Evolutionary conservation across 306 rosid species (phyloP), one percentile per base, ranked within the genome.

Genomic region (Dryas octopetala): DNA sequence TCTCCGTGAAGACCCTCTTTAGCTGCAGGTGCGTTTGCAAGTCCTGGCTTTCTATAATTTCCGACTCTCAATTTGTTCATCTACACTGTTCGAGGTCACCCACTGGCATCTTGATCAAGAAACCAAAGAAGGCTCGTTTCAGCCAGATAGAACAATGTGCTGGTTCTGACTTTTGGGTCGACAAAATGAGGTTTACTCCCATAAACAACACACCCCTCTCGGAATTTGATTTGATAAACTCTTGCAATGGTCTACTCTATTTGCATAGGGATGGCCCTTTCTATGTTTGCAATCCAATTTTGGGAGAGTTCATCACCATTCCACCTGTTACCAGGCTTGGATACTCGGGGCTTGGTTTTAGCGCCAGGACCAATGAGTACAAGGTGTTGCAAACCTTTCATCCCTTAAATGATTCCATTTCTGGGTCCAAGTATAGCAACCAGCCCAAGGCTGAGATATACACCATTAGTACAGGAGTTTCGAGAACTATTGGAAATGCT

Each of bases 21-120:
- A 49, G 3, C 9, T 38, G 51, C 78, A 74, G 62, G 77, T 48
- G 70, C 52, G 77, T 74, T 23, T 74, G 77, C 70, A 74, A 74
- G n/a, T 10, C 15, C 6, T 74, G 70, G 69, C 48, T 60, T 74
- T 45, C 14, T 28, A 3, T 62, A 4, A 62, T 47, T 48, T 74
- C 70, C 9, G 7, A 62, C 16, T 70, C 61, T 62, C 61, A 11
- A 0, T 74, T 62, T 50, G 28, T 16, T 26, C 28, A 12, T 4
- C 70, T 32, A 44, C 61, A 40, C 6, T 61, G 3, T 5, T 11
- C 78, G 12, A 63, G 16, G 15, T 52, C 71, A 1, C 52, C 49
- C 52, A 11, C 7, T 19, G 63, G 62, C 17, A 38, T 75, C 32
- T 41, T 75, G 19, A n/a, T 75, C 65, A 55, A 52, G 62, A 5